A percentile compares a stretch with the other conserved stretches of the same genome.
These are phyloP conservation scores for Nicotiana otophora DNA, from an alignment of 257 asterid genomes.

Conservation along the genomic window DNA sequence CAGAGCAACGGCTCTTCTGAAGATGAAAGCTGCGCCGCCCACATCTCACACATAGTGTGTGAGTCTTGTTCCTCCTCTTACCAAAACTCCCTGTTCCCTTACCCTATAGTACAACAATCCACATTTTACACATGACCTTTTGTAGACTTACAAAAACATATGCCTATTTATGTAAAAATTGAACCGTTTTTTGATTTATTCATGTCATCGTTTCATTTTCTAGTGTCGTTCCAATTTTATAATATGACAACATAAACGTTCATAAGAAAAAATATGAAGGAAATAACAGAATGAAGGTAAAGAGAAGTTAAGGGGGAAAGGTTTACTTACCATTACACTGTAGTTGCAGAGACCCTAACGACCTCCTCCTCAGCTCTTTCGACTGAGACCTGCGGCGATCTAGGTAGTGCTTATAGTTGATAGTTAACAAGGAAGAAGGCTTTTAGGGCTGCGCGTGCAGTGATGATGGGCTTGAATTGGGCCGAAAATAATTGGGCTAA, in stretches of 20 bases:
- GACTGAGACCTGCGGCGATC: conserved; percentile 12
- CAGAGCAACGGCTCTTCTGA: conserved; percentile 65
- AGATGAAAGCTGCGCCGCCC: conserved; percentile 63
- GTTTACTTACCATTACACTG: conserved; percentile 28
- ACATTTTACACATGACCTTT: background rate
- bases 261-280: background rate
- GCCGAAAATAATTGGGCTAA: background rate
- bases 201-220: too few species aligned
- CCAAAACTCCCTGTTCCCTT: conserved; percentile 70
- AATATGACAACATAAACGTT: too few species aligned
- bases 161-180: background rate
- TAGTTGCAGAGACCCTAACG: conserved; percentile 29
- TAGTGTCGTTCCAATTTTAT: too few species aligned
- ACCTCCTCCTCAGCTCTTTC: background rate
- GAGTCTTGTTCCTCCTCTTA: conserved; percentile 64
- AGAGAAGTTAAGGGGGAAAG: background rate
- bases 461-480: conserved; percentile 12
- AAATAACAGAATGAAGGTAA: too few species aligned
- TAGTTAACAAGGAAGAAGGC: conserved; percentile 9
- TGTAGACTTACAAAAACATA: background rate
- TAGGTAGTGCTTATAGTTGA: conserved; percentile 9
- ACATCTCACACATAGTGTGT: conserved; percentile 60
- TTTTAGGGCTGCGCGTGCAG: conserved; percentile 32
- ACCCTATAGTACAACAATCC: conserved; percentile 25
- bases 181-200: background rate